These are phyloP conservation scores for Lipomyces yarrowii DNA, from an alignment of 1,139 yeast genomes.

Conservation along the genomic window DNA sequence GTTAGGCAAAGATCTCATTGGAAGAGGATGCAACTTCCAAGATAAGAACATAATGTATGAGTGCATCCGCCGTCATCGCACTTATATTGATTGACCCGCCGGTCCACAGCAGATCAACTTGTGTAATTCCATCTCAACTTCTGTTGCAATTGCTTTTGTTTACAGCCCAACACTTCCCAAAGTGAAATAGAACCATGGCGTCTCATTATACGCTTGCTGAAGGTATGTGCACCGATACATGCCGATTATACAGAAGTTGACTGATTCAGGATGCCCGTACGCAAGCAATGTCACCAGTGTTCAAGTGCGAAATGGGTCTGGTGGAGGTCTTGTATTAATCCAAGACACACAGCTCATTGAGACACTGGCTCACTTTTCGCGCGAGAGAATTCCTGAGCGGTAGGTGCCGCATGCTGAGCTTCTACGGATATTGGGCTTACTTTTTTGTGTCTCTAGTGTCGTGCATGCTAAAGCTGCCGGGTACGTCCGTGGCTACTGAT, in stretches of 20 bases:
- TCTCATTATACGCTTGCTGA: not conserved
- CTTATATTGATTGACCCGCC: not conserved
- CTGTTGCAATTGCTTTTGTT: not conserved
- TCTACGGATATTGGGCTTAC: not conserved
- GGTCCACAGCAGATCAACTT: not conserved
- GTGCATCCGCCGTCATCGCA: not conserved
- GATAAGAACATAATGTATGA: too few species aligned
- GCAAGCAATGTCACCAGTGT: not conserved
- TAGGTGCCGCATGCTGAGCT: not conserved
- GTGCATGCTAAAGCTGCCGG: constrained; percentile 71
- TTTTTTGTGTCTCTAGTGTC: constrained; percentile 38
- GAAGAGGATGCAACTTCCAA: not conserved
- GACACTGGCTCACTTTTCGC: constrained; percentile 60
- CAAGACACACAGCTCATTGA: constrained; percentile 62
- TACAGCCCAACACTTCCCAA: not conserved
- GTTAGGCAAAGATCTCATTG: not conserved
- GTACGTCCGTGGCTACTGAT: not conserved
- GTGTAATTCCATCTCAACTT: not conserved
- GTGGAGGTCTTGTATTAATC: constrained; percentile 57
- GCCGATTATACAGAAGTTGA: not conserved
- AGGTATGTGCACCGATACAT: not conserved
- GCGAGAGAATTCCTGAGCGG: constrained; percentile 65
- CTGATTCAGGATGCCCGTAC: not conserved
- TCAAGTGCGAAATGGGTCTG: constrained; percentile 38
- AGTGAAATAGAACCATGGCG: not conserved